A percentile compares a stretch with the other conserved stretches of the same genome.
Conservation (phyloP, 148 eudicot genomes). For the Amaranthus hypochondriacus region DNA sequence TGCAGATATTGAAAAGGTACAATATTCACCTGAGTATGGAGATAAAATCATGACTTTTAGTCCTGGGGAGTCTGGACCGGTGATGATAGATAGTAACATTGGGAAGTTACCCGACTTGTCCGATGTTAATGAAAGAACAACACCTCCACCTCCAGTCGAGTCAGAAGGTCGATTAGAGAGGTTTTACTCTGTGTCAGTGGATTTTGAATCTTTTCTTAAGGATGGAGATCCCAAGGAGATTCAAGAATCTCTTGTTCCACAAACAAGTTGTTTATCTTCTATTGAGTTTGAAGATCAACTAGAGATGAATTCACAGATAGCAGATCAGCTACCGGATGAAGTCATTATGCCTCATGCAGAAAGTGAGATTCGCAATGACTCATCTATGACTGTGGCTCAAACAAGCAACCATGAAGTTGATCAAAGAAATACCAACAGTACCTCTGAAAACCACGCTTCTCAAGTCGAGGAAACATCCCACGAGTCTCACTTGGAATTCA, state of each 20-base stretch:
- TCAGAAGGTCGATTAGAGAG: constrained; percentile 12
- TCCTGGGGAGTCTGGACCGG: background rate
- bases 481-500: constrained; percentile 14
- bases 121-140: constrained; percentile 6
- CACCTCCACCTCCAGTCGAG: background rate
- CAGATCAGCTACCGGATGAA: constrained; percentile 7
- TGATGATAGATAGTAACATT: background rate
- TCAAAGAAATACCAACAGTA: background rate
- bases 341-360: background rate
- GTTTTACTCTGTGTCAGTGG: background rate
- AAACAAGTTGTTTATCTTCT: constrained; percentile 5
- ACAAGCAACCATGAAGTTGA: background rate
- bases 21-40: background rate
- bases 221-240: background rate
- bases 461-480: constrained; percentile 6
- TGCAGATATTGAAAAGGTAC: background rate
- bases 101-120: constrained; percentile 5
- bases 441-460: background rate
- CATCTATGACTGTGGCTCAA: background rate
- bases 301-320: background rate
- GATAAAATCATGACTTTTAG: constrained; percentile 4
- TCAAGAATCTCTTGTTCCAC: constrained; percentile 7
- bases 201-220: constrained; percentile 1
- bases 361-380: background rate
- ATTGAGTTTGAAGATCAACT: background rate